Evolutionary conservation across 129 eudicot species (phyloP).

Genomic region (Lactuca saligna): DNA sequence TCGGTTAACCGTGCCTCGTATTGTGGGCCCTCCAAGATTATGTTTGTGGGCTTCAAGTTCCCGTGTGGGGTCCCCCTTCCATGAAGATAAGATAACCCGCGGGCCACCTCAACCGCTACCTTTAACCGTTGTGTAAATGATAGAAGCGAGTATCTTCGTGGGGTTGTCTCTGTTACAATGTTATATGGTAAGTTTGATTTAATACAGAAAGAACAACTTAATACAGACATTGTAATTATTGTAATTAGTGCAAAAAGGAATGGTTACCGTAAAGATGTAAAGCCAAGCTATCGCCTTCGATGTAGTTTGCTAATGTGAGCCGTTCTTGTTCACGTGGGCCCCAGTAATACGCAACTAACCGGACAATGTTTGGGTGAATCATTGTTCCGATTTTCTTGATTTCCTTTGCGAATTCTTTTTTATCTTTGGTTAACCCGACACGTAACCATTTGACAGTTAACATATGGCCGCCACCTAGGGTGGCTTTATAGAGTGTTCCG

Average conservation of each 20-base stretch:
- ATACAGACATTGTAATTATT: conserved; percentile 10
- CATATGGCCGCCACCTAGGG: conserved; percentile 78
- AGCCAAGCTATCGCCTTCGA: conserved; percentile 90
- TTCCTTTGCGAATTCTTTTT: conserved; percentile 95
- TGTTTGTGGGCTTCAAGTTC: conserved; percentile 89
- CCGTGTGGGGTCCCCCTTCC: conserved; percentile 86
- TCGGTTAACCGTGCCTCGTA: conserved; percentile 70
- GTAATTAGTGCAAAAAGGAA: background rate
- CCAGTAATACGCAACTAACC: conserved; percentile 93
- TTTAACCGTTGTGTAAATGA: conserved; percentile 79
- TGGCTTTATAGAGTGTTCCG: conserved; percentile 95
- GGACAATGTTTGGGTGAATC: conserved; percentile 72
- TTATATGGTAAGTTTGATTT: background rate
- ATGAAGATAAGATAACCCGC: conserved; percentile 75
- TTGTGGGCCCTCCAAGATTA: conserved; percentile 61
- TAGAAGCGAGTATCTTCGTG: conserved; percentile 76
- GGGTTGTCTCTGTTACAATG: conserved; percentile 74
- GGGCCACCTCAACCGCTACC: conserved; percentile 91
- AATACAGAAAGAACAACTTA: background rate
- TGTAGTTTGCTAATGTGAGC: conserved; percentile 84
- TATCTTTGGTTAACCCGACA: conserved; percentile 87
- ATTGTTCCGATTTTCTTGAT: conserved; percentile 78
- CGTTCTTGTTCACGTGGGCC: conserved; percentile 99
- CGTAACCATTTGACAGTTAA: conserved; percentile 94
- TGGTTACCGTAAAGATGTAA: conserved; percentile 93